Conservation (phyloP, 1,139 yeast genomes). For the Spencermartinsiella ligniputridi region DNA sequence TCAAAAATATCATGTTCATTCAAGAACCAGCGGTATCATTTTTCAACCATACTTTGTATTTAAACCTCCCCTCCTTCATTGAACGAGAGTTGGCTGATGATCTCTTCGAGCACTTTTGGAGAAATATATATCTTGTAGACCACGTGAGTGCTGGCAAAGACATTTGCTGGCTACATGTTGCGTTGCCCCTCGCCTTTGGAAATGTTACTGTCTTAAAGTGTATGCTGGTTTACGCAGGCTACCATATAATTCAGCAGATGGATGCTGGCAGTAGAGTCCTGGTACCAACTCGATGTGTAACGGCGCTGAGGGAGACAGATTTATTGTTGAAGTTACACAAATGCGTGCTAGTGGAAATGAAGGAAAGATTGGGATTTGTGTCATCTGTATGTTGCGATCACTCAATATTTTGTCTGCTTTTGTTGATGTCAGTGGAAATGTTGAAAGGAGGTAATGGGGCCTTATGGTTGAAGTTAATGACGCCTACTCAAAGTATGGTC, state of each 20-base stretch:
- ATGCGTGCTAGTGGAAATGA: slow-evolving; percentile 2
- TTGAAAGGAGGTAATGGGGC: background rate
- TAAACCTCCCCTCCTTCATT: slow-evolving; percentile 4
- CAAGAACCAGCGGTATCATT: slow-evolving; percentile 4
- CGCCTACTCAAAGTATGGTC: slow-evolving; percentile 3
- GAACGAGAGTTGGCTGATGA: background rate
- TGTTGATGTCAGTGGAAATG: slow-evolving; percentile 2
- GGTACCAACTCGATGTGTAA: background rate
- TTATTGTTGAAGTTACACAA: slow-evolving; percentile 2
- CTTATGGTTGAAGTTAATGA: slow-evolving; percentile 3
- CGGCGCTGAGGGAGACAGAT: background rate
- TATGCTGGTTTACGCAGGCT: background rate
- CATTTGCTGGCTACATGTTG: slow-evolving; percentile 2
- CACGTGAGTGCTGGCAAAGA: background rate
- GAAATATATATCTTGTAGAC: background rate
- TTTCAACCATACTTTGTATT: background rate
- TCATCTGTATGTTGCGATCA: slow-evolving; percentile 6
- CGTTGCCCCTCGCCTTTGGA: slow-evolving; percentile 2
- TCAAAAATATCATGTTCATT: slow-evolving; percentile 2
- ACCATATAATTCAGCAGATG: background rate
- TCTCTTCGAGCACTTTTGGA: slow-evolving; percentile 1
- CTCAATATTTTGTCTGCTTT: background rate
- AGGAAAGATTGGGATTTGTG: slow-evolving; percentile 2
- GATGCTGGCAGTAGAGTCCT: background rate
- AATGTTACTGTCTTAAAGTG: slow-evolving; percentile 4